Base-by-base conservation (phyloP, 768 basidiomycete species). In the Auricularia auricula-judae region DNA sequence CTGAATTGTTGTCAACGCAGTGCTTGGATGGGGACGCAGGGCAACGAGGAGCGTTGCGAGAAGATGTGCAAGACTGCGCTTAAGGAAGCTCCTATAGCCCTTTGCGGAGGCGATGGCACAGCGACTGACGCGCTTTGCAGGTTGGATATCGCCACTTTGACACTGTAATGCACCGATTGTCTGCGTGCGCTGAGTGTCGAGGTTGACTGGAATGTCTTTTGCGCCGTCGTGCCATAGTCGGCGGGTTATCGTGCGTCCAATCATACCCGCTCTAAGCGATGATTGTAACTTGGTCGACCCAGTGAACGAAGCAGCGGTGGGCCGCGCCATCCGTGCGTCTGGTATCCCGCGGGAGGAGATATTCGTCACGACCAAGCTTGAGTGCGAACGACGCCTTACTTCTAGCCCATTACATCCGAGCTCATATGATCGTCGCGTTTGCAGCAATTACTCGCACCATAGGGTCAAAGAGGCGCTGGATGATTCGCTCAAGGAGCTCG, bases 231-330 rank as follows among this genome's bases (percentile, higher is more conserved):
- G 11, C 11, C 11, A 59, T 23, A 59, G 56, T 14, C 56, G 4
- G 29, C 23, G 34, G 56, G 29, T 12, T 59, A 59, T 35, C 11
- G 56, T 59, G 53, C 18, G 53, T 18, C 53, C 7, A 10, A 51
- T 51, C 7, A 10, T 5, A 18, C 2, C 34, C 56, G 34, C 23
- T 5, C 8, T 59, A 29, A 29, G 18, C 29, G 10, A 29, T 4
- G 23, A 4, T 7, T 5, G 10, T 59, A 7, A 59, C 10, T 10
- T 23, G 29, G 11, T 29, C 10, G 34, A 7, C 53, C 23, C 18
- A 23, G 62, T 23, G 56, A 93, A 93, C 71, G 89, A 94, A 75
- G 76, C 78, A 42, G 89, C 91, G 74, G 93, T 95, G 54, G 93
- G 92, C 14, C 70, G 84, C 63, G 93, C 92, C 36, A 86, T 94